Evolutionary conservation across 2,329 filamentous ascomycete genomes (phyloP).

Genomic region (Trichoderma atroviride): DNA sequence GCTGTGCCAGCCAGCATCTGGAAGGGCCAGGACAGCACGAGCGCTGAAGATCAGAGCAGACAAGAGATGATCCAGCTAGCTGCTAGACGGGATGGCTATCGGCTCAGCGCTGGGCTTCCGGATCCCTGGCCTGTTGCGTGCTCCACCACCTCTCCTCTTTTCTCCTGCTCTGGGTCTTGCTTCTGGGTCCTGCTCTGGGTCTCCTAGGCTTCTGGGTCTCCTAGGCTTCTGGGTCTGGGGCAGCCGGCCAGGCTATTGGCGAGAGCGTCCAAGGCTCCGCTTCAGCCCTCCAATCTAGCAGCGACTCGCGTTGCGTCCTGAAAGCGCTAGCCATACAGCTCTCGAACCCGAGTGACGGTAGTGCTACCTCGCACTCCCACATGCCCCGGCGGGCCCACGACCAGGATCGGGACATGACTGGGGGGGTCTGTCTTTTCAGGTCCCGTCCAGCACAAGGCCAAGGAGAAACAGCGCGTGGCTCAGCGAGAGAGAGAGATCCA

Average conservation of each 20-base stretch:
- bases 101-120: conserved; percentile 22
- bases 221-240: conserved; percentile 7
- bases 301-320: conserved; percentile 34
- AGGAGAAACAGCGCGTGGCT: conserved; percentile 17
- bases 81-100: background rate
- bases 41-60: background rate
- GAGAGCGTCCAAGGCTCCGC: conserved; percentile 29
- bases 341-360: conserved; percentile 28
- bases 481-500: conserved; percentile 18
- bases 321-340: conserved; percentile 31
- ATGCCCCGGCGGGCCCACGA: conserved; percentile 14
- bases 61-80: background rate
- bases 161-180: conserved; percentile 13
- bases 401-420: conserved; percentile 22
- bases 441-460: conserved; percentile 20
- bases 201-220: conserved; percentile 10
- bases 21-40: background rate
- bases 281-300: conserved; percentile 46
- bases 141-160: conserved; percentile 11
- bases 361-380: conserved; percentile 26
- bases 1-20: conserved; percentile 12
- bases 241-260: conserved; percentile 8
- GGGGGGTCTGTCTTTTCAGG: conserved; percentile 19
- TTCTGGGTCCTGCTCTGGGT: conserved; percentile 2
- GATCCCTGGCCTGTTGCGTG: conserved; percentile 10